These are phyloP conservation scores for Scleromitrula shiraiana DNA, from an alignment of 2,329 filamentous ascomycete species.

Conservation along the genomic window DNA sequence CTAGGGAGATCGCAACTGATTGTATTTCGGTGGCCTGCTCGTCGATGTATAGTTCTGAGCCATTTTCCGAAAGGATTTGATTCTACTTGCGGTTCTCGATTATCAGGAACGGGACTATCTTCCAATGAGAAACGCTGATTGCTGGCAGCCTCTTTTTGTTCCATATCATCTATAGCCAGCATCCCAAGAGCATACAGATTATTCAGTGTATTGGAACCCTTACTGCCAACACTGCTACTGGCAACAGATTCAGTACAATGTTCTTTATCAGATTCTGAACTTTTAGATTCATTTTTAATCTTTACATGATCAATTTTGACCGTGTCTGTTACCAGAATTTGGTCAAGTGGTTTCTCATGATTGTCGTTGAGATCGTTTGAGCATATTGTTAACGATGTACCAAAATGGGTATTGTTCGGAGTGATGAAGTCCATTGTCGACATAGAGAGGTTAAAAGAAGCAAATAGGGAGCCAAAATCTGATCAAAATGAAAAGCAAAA, in stretches of 20 bases:
- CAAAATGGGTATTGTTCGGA: slow-evolving; percentile 12
- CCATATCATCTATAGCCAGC: slow-evolving; percentile 22
- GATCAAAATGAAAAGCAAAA: slow-evolving; percentile 4
- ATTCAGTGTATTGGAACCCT: slow-evolving; percentile 34
- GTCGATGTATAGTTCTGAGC: slow-evolving; percentile 56
- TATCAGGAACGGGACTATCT: slow-evolving; percentile 12
- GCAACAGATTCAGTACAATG: slow-evolving; percentile 16
- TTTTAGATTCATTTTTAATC: not conserved
- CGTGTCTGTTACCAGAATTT: not conserved
- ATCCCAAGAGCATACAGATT: slow-evolving; percentile 36
- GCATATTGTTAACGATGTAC: slow-evolving; percentile 16
- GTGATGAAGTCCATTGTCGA: slow-evolving; percentile 21
- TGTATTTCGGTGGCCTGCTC: slow-evolving; percentile 41
- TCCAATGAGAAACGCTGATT: slow-evolving; percentile 24
- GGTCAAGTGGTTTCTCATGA: no score
- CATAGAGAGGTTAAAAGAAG: not conserved
- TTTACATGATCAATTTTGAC: not conserved
- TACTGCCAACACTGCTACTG: slow-evolving; percentile 25
- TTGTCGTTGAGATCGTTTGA: slow-evolving; percentile 17
- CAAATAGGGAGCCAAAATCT: slow-evolving; percentile 6
- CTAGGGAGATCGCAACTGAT: slow-evolving; percentile 19
- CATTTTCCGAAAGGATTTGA: slow-evolving; percentile 57
- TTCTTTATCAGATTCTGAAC: not conserved
- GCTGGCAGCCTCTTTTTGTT: slow-evolving; percentile 6
- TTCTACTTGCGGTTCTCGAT: slow-evolving; percentile 12